Percentiles rank a stretch among this genome's conserved stretches.
These are phyloP conservation scores for Termitomyces sp. DNA, from an alignment of 768 basidiomycete species.

Conservation along the genomic window DNA sequence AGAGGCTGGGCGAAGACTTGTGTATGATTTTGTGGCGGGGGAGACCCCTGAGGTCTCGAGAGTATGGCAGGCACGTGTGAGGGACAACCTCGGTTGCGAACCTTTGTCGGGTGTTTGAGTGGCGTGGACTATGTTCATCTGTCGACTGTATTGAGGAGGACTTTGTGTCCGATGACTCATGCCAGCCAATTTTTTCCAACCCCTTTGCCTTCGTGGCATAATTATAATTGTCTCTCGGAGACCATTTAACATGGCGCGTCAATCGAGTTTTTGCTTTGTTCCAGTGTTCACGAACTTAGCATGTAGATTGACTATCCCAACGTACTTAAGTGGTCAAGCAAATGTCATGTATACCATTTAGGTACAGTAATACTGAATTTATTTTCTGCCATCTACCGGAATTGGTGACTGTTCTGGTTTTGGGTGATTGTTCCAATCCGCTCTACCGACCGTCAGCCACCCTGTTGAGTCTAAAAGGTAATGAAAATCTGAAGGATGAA, in stretches of 20 bases:
- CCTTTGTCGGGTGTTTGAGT: slow-evolving; percentile 10
- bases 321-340: too few species aligned
- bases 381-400: not conserved
- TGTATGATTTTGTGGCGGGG: slow-evolving; percentile 37
- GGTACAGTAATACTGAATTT: too few species aligned
- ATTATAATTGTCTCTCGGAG: not conserved
- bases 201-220: slow-evolving; percentile 23
- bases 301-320: too few species aligned
- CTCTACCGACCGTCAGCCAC: too few species aligned
- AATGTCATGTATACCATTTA: too few species aligned
- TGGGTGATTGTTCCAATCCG: too few species aligned
- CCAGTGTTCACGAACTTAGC: too few species aligned
- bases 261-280: too few species aligned
- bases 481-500: not conserved
- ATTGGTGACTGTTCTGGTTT: not conserved
- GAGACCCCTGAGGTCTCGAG: slow-evolving; percentile 39
- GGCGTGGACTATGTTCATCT: slow-evolving; percentile 12
- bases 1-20: slow-evolving; percentile 33
- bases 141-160: slow-evolving; percentile 17
- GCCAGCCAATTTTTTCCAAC: slow-evolving; percentile 23
- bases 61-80: slow-evolving; percentile 26
- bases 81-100: slow-evolving; percentile 14
- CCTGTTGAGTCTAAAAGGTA: too few species aligned
- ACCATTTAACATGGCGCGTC: not conserved
- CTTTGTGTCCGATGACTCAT: slow-evolving; percentile 22